A percentile compares a stretch with the other conserved stretches of the same genome.
phyloP scores from a whole-genome alignment of 106 monocot species.

The Allium sativum region DNA sequence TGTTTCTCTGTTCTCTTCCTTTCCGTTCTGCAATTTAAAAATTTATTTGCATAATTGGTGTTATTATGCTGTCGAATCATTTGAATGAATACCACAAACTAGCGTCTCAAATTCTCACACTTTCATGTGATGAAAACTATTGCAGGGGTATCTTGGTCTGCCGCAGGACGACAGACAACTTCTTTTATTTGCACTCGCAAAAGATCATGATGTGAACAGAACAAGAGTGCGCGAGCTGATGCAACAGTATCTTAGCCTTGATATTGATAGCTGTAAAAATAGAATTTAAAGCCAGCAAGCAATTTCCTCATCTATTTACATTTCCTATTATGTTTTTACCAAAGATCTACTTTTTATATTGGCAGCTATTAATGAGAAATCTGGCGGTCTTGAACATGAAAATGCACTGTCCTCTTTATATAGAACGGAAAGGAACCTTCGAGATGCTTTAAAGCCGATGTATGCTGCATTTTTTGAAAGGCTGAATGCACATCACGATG shows the following conservation, averaged over 20 bases:
- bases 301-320: not conserved
- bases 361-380: conserved; percentile 11
- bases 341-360: conserved; percentile 1
- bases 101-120: too few relatives aligned
- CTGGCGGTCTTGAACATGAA: conserved; percentile 22
- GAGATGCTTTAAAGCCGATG: conserved; percentile 53
- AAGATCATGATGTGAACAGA: conserved; percentile 61
- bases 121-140: too few relatives aligned
- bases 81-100: too few relatives aligned
- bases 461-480: conserved; percentile 55
- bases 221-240: conserved; percentile 48
- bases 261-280: conserved; percentile 12
- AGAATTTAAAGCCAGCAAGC: not conserved
- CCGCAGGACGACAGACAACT: conserved; percentile 32
- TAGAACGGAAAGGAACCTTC: conserved; percentile 61
- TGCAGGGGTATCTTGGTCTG: conserved; percentile 40
- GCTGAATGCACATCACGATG: conserved; percentile 54
- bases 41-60: too few relatives aligned
- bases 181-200: conserved; percentile 39
- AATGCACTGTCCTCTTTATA: conserved; percentile 30
- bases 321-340: too few relatives aligned
- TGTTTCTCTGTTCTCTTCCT: too few relatives aligned
- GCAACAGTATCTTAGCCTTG: conserved; percentile 58
- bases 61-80: too few relatives aligned
- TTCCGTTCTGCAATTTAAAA: too few relatives aligned